A percentile compares a stretch with the other conserved stretches of the same genome.
Conservation (phyloP, 257 asterid genomes). For the Misopates orontium region DNA sequence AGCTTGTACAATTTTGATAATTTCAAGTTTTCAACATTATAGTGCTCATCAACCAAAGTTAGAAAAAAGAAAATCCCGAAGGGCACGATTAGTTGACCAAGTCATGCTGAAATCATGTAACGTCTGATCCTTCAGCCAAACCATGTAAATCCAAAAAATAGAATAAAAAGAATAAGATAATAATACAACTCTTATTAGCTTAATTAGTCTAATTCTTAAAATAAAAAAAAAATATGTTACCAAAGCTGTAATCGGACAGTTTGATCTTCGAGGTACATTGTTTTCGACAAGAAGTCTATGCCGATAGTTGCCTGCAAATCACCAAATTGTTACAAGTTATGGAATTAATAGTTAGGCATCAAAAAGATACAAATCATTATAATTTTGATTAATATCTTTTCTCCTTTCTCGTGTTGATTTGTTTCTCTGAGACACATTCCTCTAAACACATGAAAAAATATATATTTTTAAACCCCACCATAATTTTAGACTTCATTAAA, state of each 20-base stretch:
- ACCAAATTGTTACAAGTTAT: too few relatives aligned
- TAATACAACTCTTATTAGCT: not conserved
- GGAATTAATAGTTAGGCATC: too few relatives aligned
- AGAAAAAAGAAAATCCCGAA: not conserved
- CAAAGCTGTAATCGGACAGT: conserved; percentile 62
- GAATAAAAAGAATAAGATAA: not conserved
- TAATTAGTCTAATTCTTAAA: not conserved
- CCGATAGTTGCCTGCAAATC: conserved; percentile 58
- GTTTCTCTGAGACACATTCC: too few relatives aligned
- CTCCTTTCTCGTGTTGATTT: too few relatives aligned
- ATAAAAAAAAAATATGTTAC: conserved; percentile 17
- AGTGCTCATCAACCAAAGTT: not conserved
- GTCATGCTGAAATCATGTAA: not conserved
- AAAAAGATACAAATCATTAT: too few relatives aligned
- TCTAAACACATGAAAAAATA: not conserved
- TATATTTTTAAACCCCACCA: not conserved
- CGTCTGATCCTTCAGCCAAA: not conserved
- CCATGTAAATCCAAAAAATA: not conserved
- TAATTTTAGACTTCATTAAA: not conserved
- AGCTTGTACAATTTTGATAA: not conserved
- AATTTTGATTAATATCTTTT: not conserved
- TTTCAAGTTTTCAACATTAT: not conserved
- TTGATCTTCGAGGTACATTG: conserved; percentile 71
- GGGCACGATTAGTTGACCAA: not conserved
- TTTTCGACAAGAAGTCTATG: conserved; percentile 59